phyloP scores from a whole-genome alignment of 1,139 yeast genomes.

The Candida labiduridarum region DNA sequence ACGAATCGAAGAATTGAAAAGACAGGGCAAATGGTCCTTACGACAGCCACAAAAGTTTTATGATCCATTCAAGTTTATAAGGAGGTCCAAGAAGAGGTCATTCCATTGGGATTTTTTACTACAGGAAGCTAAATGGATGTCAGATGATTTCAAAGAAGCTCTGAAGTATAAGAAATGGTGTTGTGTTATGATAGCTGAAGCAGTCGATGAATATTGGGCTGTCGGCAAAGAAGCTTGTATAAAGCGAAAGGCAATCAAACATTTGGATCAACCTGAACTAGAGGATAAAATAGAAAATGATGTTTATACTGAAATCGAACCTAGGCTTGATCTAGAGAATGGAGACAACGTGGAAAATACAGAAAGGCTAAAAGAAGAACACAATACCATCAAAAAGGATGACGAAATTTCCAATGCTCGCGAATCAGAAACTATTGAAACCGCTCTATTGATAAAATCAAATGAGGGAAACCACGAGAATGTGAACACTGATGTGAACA shows the following conservation, averaged over 20 bases:
- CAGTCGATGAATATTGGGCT: conserved; percentile 76
- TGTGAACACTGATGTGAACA: background rate
- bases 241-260: conserved; percentile 28
- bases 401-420: conserved; percentile 10
- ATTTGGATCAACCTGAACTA: conserved; percentile 14
- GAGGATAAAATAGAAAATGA: conserved; percentile 2
- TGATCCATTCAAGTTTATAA: conserved; percentile 60
- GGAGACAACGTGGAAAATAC: background rate
- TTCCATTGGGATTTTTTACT: conserved; percentile 75
- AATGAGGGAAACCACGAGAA: background rate
- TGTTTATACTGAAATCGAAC: background rate
- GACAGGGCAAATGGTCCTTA: conserved; percentile 88
- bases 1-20: conserved; percentile 86
- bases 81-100: conserved; percentile 30
- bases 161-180: conserved; percentile 68
- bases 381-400: background rate
- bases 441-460: conserved; percentile 4
- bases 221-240: conserved; percentile 73
- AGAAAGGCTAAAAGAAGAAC: background rate
- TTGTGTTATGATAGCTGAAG: conserved; percentile 69
- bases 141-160: conserved; percentile 75
- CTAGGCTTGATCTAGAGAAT: too few relatives aligned
- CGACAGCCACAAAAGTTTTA: conserved; percentile 75
- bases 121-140: conserved; percentile 87
- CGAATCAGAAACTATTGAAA: conserved; percentile 14